Conservation (phyloP, 371 early-diverging fungal genomes). For the Mortierella sp. region DNA sequence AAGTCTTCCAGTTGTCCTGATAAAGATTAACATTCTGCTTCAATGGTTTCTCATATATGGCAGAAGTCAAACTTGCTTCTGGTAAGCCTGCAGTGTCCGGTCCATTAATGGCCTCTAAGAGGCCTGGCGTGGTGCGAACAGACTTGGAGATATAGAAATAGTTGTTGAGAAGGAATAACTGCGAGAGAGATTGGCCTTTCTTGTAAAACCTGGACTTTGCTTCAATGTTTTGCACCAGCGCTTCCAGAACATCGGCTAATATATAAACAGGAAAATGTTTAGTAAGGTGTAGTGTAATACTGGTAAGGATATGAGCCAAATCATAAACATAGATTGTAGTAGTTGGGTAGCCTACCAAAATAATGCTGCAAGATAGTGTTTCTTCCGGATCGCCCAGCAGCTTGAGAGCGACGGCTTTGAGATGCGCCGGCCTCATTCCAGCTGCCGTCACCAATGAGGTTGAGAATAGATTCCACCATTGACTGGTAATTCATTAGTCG, state of each 20-base stretch:
- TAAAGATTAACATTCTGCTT: constrained; percentile 72
- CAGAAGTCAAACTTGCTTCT: constrained; percentile 52
- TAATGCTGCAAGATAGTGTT: constrained; percentile 42
- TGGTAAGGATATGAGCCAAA: not conserved
- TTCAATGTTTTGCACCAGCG: constrained; percentile 73
- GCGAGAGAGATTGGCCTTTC: constrained; percentile 72
- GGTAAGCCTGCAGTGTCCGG: constrained; percentile 11
- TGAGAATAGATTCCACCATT: constrained; percentile 71
- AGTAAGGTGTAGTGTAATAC: no score
- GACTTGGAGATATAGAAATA: constrained; percentile 80
- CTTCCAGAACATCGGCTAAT: constrained; percentile 70
- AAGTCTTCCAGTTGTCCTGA: constrained; percentile 81
- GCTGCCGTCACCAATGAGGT: constrained; percentile 71
- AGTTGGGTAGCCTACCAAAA: constrained; percentile 29
- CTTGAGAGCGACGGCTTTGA: constrained; percentile 55
- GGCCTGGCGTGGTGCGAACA: constrained; percentile 69
- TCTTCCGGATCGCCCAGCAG: constrained; percentile 44
- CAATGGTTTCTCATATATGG: constrained; percentile 72
- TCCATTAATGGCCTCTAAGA: constrained; percentile 65
- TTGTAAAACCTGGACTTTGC: constrained; percentile 81
- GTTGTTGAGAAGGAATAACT: constrained; percentile 87
- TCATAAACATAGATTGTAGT: not conserved
- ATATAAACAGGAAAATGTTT: constrained; percentile 11
- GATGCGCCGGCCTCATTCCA: constrained; percentile 63
- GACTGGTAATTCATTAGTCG: constrained; percentile 69